Conservation (phyloP, 2,329 filamentous ascomycete species). For the Trichocomaceae sp. region DNA sequence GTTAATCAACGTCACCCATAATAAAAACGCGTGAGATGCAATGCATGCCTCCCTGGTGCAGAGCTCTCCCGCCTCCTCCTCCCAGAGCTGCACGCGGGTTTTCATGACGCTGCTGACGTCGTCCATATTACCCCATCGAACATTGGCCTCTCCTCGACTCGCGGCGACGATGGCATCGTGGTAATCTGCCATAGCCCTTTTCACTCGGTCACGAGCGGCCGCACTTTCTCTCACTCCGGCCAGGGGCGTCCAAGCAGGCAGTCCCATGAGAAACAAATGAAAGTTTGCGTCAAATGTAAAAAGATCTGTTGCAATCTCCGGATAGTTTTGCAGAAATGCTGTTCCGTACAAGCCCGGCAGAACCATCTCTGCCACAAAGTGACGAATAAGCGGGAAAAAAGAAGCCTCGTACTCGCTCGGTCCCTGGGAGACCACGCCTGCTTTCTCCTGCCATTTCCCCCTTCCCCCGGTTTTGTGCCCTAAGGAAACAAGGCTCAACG, state of each 20-base stretch:
- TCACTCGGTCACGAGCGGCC: background rate
- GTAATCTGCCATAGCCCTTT: background rate
- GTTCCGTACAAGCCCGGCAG: background rate
- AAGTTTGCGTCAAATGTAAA: background rate
- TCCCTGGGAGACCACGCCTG: background rate
- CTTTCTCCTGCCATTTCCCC: background rate
- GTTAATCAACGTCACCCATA: background rate
- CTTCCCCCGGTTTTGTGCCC: background rate
- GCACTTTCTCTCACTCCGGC: background rate
- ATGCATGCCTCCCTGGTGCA: background rate
- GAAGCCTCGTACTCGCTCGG: background rate
- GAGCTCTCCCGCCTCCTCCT: background rate
- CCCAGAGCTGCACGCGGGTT: background rate
- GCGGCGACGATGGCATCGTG: background rate
- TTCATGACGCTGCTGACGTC: background rate
- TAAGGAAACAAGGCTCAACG: background rate
- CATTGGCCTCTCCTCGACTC: background rate
- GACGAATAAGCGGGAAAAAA: conserved; percentile 1
- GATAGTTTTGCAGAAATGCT: background rate
- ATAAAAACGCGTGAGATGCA: background rate
- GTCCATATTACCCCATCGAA: background rate
- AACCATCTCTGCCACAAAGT: background rate
- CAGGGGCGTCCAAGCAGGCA: background rate
- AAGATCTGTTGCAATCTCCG: background rate
- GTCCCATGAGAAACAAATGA: conserved; percentile 2